Evolutionary conservation across 148 eudicot genomes (phyloP).

Genomic region (Fagopyrum tataricum): DNA sequence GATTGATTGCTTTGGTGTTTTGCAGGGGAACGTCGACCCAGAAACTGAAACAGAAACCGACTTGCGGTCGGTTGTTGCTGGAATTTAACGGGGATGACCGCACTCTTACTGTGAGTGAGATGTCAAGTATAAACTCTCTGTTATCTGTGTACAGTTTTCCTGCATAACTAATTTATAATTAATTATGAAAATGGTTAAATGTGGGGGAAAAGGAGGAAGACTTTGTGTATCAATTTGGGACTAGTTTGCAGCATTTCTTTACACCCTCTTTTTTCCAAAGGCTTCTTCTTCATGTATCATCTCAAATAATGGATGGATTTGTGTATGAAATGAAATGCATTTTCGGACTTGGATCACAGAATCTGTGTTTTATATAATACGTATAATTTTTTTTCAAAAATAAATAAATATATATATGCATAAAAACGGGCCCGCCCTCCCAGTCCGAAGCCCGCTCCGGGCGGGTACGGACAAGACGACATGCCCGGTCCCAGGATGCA

Average conservation of each 20-base stretch:
- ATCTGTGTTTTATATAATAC: neutral
- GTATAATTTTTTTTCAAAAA: too few species aligned
- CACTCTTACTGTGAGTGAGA: conserved; percentile 10
- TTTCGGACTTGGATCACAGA: neutral
- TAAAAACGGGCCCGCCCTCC: too few species aligned
- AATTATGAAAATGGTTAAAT: neutral
- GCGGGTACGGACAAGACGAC: too few species aligned
- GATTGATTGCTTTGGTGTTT: neutral
- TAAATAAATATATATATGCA: too few species aligned
- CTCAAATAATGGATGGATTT: conserved; percentile 10
- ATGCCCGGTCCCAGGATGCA: too few species aligned
- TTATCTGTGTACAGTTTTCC: conserved; percentile 41
- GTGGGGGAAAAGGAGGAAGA: conserved; percentile 10
- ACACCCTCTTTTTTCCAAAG: neutral
- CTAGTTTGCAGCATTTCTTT: neutral
- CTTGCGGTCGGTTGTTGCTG: conserved; percentile 78
- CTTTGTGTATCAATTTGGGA: conserved; percentile 5
- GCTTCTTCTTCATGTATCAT: conserved; percentile 1
- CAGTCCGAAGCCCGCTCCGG: too few species aligned
- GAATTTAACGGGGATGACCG: conserved; percentile 26
- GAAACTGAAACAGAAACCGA: conserved; percentile 68
- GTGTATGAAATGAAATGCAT: conserved; percentile 8
- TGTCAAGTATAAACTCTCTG: conserved; percentile 19
- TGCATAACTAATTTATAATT: conserved; percentile 13
- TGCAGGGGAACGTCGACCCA: conserved; percentile 34